Evolutionary conservation across 2,329 filamentous ascomycete species (phyloP).

Genomic region (Nemania sp.): DNA sequence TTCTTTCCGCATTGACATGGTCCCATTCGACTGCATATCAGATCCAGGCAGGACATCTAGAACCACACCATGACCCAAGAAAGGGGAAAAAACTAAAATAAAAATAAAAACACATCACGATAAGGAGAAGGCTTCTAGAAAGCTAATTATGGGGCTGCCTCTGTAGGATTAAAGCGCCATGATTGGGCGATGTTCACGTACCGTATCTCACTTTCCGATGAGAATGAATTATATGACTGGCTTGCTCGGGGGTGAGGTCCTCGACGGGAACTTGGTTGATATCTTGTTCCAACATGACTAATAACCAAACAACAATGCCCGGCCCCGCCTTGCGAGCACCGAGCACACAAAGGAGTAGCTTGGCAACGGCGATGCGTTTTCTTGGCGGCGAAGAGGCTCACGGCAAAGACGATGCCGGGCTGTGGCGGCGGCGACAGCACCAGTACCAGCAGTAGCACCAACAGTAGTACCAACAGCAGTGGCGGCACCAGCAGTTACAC

Average conservation of each 20-base stretch:
- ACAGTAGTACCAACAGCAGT: not conserved
- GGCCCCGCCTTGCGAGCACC: constrained; percentile 33
- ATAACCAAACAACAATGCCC: constrained; percentile 26
- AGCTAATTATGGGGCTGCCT: constrained; percentile 15
- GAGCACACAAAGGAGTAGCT: constrained; percentile 16
- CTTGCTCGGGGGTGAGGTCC: constrained; percentile 73
- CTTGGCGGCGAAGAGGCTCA: constrained; percentile 17
- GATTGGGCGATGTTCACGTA: constrained; percentile 54
- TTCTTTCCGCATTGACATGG: constrained; percentile 19
- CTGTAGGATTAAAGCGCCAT: constrained; percentile 3
- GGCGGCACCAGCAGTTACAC: too few relatives aligned
- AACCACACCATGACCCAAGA: not conserved
- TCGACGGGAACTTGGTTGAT: constrained; percentile 60
- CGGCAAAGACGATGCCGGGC: constrained; percentile 6
- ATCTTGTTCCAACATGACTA: constrained; percentile 50
- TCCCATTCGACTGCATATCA: constrained; percentile 11
- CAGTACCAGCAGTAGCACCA: not conserved
- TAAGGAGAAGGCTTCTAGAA: constrained; percentile 13
- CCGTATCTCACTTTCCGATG: constrained; percentile 77
- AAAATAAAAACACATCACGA: too few relatives aligned
- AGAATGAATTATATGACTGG: constrained; percentile 75
- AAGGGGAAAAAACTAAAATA: not conserved
- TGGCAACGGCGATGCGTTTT: constrained; percentile 24
- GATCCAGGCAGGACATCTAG: not conserved
- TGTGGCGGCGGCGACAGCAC: not conserved